These are phyloP conservation scores for Taxillus chinensis DNA, from an alignment of 164 flowering plant genomes.

Conservation along the genomic window DNA sequence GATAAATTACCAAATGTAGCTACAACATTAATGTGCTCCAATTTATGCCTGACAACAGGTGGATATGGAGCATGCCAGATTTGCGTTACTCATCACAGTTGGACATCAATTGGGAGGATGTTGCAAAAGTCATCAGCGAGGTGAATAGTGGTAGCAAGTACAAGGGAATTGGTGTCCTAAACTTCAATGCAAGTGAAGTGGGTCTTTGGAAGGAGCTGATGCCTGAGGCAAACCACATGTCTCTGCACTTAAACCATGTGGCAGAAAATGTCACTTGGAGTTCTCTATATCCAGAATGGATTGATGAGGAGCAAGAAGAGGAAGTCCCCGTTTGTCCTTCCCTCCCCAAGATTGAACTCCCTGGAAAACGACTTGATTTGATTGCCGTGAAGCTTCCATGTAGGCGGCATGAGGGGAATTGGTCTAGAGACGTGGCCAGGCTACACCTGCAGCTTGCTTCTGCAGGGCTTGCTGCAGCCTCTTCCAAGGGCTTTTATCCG, in stretches of 20 bases:
- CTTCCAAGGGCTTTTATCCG: constrained; percentile 26
- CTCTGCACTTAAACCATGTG: constrained; percentile 25
- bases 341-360: constrained; percentile 32
- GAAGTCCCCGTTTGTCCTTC: constrained; percentile 49
- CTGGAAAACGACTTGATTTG: constrained; percentile 31
- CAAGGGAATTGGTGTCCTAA: constrained; percentile 44
- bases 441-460: constrained; percentile 52
- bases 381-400: constrained; percentile 55
- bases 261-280: constrained; percentile 41
- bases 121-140: constrained; percentile 16
- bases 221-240: constrained; percentile 25
- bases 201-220: constrained; percentile 31
- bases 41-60: constrained; percentile 20
- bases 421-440: constrained; percentile 52
- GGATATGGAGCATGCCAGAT: constrained; percentile 44
- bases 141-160: constrained; percentile 19
- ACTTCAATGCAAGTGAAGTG: constrained; percentile 38
- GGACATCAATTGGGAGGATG: constrained; percentile 39
- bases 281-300: constrained; percentile 52
- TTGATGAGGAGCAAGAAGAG: constrained; percentile 55
- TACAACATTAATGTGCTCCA: no score
- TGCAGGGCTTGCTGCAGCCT: constrained; percentile 38
- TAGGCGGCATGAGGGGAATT: constrained; percentile 22
- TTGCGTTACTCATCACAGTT: constrained; percentile 27
- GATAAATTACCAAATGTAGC: no score